phyloP scores from a whole-genome alignment of 768 basidiomycete genomes.

The Gymnopilus dilepis region DNA sequence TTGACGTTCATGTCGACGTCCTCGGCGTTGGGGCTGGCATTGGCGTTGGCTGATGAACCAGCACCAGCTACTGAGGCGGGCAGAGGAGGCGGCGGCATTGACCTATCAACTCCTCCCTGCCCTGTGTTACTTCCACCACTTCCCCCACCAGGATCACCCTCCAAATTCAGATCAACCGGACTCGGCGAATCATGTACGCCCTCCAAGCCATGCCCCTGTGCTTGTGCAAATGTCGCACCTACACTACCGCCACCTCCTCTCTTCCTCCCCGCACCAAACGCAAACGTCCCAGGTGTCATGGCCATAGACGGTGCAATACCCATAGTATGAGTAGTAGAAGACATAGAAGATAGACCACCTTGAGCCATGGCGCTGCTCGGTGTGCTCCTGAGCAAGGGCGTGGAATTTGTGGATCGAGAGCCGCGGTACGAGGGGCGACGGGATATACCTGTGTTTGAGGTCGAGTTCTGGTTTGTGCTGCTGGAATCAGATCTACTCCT shows the following conservation, averaged over 20 bases:
- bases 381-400: slow-evolving; percentile 50
- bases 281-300: slow-evolving; percentile 8
- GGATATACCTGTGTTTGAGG: not conserved
- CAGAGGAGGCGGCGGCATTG: slow-evolving; percentile 86
- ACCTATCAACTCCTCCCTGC: slow-evolving; percentile 23
- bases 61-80: slow-evolving; percentile 23
- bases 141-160: slow-evolving; percentile 13
- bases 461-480: not conserved
- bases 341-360: not conserved
- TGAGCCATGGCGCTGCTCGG: slow-evolving; percentile 8
- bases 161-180: slow-evolving; percentile 71
- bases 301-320: not conserved
- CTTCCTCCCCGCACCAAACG: slow-evolving; percentile 6
- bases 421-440: slow-evolving; percentile 28
- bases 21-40: not conserved
- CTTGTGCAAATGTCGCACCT: not conserved
- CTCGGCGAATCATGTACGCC: slow-evolving; percentile 70
- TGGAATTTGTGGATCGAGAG: slow-evolving; percentile 63
- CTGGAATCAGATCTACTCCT: not conserved
- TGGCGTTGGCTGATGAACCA: not conserved
- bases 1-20: not conserved
- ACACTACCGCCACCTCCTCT: not conserved
- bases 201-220: not conserved
- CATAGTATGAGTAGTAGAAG: too few relatives aligned
- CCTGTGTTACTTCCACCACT: not conserved